These are phyloP conservation scores for Hymenochaete sp. DNA, from an alignment of 1,284 basidiomycete species.

Conservation along the genomic window DNA sequence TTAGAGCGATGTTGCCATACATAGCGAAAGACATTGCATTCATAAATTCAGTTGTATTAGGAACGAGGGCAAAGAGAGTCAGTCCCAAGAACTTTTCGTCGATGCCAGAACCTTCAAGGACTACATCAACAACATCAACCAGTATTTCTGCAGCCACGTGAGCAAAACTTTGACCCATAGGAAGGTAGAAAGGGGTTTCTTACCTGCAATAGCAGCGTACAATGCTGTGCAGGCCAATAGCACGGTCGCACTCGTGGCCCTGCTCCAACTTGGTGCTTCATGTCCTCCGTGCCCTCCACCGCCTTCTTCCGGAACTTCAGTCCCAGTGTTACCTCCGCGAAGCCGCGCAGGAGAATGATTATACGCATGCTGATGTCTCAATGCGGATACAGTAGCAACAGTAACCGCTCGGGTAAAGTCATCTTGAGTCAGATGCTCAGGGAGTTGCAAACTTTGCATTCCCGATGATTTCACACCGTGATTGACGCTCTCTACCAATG, in stretches of 20 bases:
- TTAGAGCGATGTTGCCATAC: conserved; percentile 94
- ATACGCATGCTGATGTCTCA: conserved; percentile 65
- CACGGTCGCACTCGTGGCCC: conserved; percentile 79
- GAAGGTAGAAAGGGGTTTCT: neutral
- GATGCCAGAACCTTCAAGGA: conserved; percentile 87
- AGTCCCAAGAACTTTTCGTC: conserved; percentile 98
- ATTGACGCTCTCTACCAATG: conserved; percentile 72
- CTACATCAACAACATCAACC: conserved; percentile 92
- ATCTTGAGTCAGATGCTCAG: conserved; percentile 67
- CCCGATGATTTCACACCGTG: conserved; percentile 60
- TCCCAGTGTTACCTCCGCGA: conserved; percentile 27
- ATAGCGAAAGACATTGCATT: conserved; percentile 99
- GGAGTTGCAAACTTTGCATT: conserved; percentile 48
- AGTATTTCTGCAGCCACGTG: conserved; percentile 63
- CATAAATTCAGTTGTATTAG: conserved; percentile 99
- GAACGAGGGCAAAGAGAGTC: conserved; percentile 94
- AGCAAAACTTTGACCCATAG: neutral
- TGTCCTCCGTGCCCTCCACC: conserved; percentile 72
- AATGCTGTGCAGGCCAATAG: conserved; percentile 83
- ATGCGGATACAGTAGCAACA: conserved; percentile 79
- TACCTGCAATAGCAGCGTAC: conserved; percentile 94
- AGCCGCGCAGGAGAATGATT: conserved; percentile 38
- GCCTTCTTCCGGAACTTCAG: conserved; percentile 31
- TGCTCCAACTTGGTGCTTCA: conserved; percentile 94
- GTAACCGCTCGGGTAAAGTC: conserved; percentile 88